phyloP scores from a whole-genome alignment of 805 yeast genomes.

The Candida maris region DNA sequence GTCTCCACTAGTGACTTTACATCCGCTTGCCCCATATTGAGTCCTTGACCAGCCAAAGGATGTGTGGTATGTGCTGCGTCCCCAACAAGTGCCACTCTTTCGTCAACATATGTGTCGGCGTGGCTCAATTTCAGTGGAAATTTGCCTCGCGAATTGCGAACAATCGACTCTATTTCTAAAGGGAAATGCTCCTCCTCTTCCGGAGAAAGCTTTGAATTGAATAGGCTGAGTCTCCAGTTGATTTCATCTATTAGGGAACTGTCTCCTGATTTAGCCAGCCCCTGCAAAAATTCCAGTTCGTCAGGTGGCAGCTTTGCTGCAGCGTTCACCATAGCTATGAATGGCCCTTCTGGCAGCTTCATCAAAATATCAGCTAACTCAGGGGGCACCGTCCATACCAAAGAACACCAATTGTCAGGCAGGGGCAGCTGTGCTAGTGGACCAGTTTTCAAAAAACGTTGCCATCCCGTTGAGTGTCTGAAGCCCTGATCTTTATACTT shows the following conservation, averaged over 20 bases:
- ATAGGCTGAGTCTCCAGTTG: constrained; percentile 59
- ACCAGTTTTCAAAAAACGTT: constrained; percentile 85
- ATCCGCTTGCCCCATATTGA: constrained; percentile 96
- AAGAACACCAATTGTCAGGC: constrained; percentile 80
- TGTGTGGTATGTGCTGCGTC: constrained; percentile 98
- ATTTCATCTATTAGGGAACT: constrained; percentile 62
- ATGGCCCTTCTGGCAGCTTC: constrained; percentile 55
- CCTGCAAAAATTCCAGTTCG: constrained; percentile 71
- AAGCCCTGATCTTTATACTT: constrained; percentile 69
- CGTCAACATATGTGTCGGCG: constrained; percentile 83
- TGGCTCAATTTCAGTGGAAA: constrained; percentile 88
- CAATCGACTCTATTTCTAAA: constrained; percentile 55
- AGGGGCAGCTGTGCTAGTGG: constrained; percentile 90
- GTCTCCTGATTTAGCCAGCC: constrained; percentile 34
- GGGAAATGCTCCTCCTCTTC: constrained; percentile 63
- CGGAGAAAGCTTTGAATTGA: constrained; percentile 29
- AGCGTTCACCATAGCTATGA: constrained; percentile 75
- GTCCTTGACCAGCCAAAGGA: constrained; percentile 96
- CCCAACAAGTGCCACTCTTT: constrained; percentile 88
- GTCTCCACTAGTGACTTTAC: constrained; percentile 68
- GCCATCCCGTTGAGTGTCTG: constrained; percentile 75
- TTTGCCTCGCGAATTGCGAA: constrained; percentile 67
- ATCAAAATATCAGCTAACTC: constrained; percentile 63
- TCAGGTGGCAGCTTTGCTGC: constrained; percentile 75
- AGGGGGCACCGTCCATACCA: constrained; percentile 91